Evolutionary conservation across 2,329 filamentous ascomycete genomes (phyloP), one percentile per base, ranked within the genome.

Genomic region (Sclerotiophoma versabilis): DNA sequence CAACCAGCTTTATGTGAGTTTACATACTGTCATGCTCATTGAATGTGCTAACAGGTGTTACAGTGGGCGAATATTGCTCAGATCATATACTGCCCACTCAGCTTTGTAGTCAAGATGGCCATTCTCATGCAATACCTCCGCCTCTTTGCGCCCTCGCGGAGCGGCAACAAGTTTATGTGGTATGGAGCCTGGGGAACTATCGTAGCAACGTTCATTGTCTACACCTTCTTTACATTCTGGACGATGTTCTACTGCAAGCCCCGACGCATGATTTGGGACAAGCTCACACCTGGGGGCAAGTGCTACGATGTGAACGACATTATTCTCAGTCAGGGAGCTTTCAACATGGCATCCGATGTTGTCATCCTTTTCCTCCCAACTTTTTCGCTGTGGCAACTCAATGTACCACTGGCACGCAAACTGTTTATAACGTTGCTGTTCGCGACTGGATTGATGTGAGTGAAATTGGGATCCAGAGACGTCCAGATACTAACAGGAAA

Each of bases 301-400:
- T 70, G 67, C 34, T 54, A 62, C 20, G 63, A 69, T 41, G 60
- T 67, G 20, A 60, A 59, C 36, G 44, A 63, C 27, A 69, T 70
- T 30, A 62, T 68, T 11, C 39, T 67, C 4, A 54, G 50, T 2
- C 62, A 64, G 27, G 64, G 62, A 5, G 53, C 54, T 9, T 68
- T 69, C 53, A 71, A 68, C 41, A 68, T 71, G 60, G 54, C 47
- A 4, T 67, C 63, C 4, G 68, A 71, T 45, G 46, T 69, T 19
- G 49, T 66, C 20, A 67, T 69, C 30, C 33, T 71, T 12, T 46
- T 69, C 9, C 58, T 71, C 2, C 68, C 68, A 12, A 62, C 59
- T 2, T 38, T 53, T 1, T 63, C 63, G 1, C 34, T 70, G 1
- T 70, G 66, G 66, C 42, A 58, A 15, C 49, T 70, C 4, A 62